These are phyloP conservation scores for Pichia californica DNA, from an alignment of 805 yeast species.

Conservation along the genomic window DNA sequence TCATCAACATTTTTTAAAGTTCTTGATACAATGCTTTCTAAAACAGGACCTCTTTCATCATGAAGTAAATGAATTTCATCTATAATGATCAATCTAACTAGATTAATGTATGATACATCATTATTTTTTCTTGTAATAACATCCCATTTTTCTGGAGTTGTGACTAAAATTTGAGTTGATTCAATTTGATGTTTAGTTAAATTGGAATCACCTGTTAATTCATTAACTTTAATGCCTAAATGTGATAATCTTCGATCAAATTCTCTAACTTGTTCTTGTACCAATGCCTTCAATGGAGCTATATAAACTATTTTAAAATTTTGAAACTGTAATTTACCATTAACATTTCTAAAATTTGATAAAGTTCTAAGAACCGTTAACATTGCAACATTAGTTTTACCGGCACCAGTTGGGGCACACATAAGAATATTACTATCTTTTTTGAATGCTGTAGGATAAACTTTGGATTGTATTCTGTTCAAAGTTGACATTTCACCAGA, in stretches of 20 bases:
- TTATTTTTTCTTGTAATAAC: slow-evolving; percentile 79
- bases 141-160: slow-evolving; percentile 98
- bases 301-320: slow-evolving; percentile 77
- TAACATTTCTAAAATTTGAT: slow-evolving; percentile 40
- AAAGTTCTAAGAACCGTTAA: slow-evolving; percentile 63
- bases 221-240: slow-evolving; percentile 69
- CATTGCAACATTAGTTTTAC: slow-evolving; percentile 96
- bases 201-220: slow-evolving; percentile 85
- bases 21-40: slow-evolving; percentile 83
- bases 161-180: slow-evolving; percentile 76
- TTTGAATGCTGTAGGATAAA: slow-evolving; percentile 70
- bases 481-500: slow-evolving; percentile 55
- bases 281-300: slow-evolving; percentile 92
- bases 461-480: slow-evolving; percentile 79
- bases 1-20: slow-evolving; percentile 45
- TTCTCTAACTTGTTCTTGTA: slow-evolving; percentile 89
- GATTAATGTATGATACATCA: slow-evolving; percentile 56
- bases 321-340: slow-evolving; percentile 44
- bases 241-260: slow-evolving; percentile 61
- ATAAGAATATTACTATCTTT: slow-evolving; percentile 66
- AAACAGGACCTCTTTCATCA: slow-evolving; percentile 92
- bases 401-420: slow-evolving; percentile 99
- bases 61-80: slow-evolving; percentile 93
- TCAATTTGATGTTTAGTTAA: slow-evolving; percentile 68
- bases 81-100: slow-evolving; percentile 67